These are phyloP conservation scores for Aspergillus luchuensis DNA, from an alignment of 2,329 filamentous ascomycete genomes.

Conservation along the genomic window DNA sequence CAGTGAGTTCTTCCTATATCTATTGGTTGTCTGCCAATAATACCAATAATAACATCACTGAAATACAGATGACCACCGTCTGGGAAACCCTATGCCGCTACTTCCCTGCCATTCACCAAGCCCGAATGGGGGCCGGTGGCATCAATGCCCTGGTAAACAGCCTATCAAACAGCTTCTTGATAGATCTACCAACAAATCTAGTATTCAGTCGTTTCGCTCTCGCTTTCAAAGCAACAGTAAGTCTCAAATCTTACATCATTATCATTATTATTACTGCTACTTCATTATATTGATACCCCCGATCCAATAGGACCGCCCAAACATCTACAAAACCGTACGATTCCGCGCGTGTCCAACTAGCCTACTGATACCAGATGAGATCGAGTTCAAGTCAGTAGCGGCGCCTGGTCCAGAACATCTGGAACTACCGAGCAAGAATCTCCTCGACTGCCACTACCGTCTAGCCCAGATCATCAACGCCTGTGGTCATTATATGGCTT, in stretches of 20 bases:
- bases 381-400: no score
- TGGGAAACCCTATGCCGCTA: conserved; percentile 7
- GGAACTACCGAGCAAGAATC: no score
- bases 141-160: not conserved
- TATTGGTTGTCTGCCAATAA: not conserved
- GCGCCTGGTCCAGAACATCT: no score
- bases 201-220: not conserved
- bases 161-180: not conserved
- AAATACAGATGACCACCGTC: not conserved
- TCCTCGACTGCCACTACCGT: no score
- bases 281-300: no score
- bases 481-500: no score
- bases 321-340: no score
- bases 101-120: not conserved
- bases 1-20: not conserved
- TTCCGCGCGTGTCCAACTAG: no score
- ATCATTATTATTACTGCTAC: no score
- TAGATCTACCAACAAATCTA: not conserved
- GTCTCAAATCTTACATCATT: not conserved
- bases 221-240: not conserved
- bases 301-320: no score
- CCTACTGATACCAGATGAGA: no score
- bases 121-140: not conserved
- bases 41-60: not conserved
- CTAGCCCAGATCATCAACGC: no score